These are phyloP conservation scores for Encephalitozoon cuniculi DNA, from an alignment of 371 early-diverging fungal genomes.

Conservation along the genomic window DNA sequence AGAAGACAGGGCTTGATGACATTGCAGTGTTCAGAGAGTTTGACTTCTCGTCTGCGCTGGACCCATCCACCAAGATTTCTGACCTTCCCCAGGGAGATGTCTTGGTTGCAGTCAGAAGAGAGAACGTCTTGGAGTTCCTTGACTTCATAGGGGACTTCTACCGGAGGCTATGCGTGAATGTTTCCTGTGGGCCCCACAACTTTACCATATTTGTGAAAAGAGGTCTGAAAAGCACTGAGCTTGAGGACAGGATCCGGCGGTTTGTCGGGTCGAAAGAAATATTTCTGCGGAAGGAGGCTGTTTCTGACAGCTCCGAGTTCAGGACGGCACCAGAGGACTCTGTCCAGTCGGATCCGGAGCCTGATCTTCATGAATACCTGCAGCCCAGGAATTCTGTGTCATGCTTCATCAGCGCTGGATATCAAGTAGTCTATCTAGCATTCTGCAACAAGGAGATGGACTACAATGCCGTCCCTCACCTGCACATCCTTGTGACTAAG, in stretches of 20 bases:
- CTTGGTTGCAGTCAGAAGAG: not conserved
- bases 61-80: not conserved
- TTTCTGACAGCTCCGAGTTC: not conserved
- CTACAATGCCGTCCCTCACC: constrained; percentile 14
- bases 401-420: not conserved
- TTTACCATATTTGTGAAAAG: constrained; percentile 3
- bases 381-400: not conserved
- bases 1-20: not conserved
- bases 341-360: not conserved
- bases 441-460: constrained; percentile 3
- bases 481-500: constrained; percentile 15
- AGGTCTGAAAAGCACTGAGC: not conserved
- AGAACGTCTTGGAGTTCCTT: not conserved
- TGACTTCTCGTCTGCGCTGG: not conserved
- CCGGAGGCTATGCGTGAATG: not conserved
- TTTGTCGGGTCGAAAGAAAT: not conserved
- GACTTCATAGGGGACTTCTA: constrained; percentile 1
- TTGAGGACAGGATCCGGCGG: not conserved
- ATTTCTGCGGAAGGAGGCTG: not conserved
- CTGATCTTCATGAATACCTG: not conserved
- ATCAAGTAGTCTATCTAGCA: constrained; percentile 24
- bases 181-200: not conserved
- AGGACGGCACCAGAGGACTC: not conserved
- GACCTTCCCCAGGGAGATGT: constrained; percentile 15
- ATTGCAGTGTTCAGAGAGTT: constrained; percentile 7